Evolutionary conservation across 2,329 filamentous ascomycete genomes (phyloP), one percentile per base, ranked within the genome.

Genomic region (Colletotrichum salicis): DNA sequence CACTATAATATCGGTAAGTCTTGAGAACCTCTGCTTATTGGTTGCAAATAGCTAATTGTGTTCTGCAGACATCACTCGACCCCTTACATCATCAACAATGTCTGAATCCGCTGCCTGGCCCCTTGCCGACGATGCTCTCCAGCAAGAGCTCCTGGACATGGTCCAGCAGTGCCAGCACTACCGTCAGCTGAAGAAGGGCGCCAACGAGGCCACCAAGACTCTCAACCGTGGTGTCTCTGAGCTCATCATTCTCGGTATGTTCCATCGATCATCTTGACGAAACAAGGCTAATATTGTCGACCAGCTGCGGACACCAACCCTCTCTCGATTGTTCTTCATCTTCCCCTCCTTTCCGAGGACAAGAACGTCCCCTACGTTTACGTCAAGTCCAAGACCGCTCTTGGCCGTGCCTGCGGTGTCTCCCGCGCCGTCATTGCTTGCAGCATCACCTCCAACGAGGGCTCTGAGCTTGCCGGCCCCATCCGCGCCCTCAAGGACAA

Each of bases 401-500:
- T 97, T 60, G 95, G 95, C 77, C 90, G 95, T 76, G 95, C 96
- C 60, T 96, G 94, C 80, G 96, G 96, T 88, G 96, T 98, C 74
- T 92, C 89, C 80, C 90, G 96, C 71, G 88, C 94, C 67, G 95
- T 98, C 73, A 98, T 98, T 78, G 92, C 94, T 52, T 92, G 91
- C 74, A 92, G 89, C 79, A 97, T 98, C 84, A 98, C 94, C 76
- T 95, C 93, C 83, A 97, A 97, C 88, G 94, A 97, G 85, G 93
- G 92, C 51, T 93, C 90, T 79, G 95, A 98, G 83, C 88, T 98
- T 72, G 93, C 92, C 83, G 89, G 90, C 79, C 94, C 97, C 88
- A 98, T 98, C 83, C 90, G 93, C 78, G 88, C 91, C 75, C 88
- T 98, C 80, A 97, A 96, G 88, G 94, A 97, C 85, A 97, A 97